These are phyloP conservation scores for Sarcodon aspratus DNA, from an alignment of 768 basidiomycete genomes.

Conservation along the genomic window DNA sequence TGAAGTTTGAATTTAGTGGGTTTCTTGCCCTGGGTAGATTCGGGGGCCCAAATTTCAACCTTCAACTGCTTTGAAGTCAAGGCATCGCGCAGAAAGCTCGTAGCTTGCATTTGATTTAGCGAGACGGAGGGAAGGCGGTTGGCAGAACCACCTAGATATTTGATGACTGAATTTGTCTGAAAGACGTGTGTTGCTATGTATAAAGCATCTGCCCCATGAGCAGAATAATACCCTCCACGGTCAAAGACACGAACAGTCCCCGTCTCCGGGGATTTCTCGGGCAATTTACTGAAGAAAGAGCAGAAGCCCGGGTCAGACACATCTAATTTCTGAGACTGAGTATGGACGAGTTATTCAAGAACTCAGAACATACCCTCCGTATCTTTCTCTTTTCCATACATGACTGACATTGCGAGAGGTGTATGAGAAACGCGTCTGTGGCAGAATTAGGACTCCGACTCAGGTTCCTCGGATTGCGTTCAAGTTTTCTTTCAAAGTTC, in stretches of 20 bases:
- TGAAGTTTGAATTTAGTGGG: slow-evolving; percentile 63
- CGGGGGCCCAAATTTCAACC: slow-evolving; percentile 83
- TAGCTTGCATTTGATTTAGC: slow-evolving; percentile 66
- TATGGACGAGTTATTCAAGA: background rate
- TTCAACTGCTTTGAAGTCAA: slow-evolving; percentile 83
- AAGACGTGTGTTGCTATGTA: slow-evolving; percentile 77
- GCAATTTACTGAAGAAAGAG: slow-evolving; percentile 51
- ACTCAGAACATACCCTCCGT: slow-evolving; percentile 16
- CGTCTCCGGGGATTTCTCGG: slow-evolving; percentile 53
- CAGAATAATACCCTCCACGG: slow-evolving; percentile 77
- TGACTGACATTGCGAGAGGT: slow-evolving; percentile 31
- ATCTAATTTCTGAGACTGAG: background rate
- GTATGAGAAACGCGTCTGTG: background rate
- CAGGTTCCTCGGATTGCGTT: background rate
- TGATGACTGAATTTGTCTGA: slow-evolving; percentile 86
- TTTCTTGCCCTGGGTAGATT: slow-evolving; percentile 65
- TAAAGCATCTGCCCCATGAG: slow-evolving; percentile 81
- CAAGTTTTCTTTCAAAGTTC: slow-evolving; percentile 9
- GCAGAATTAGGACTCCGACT: background rate
- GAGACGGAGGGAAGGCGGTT: slow-evolving; percentile 67
- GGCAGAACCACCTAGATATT: slow-evolving; percentile 68
- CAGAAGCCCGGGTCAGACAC: slow-evolving; percentile 44
- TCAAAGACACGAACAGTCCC: slow-evolving; percentile 87
- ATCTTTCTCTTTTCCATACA: slow-evolving; percentile 60
- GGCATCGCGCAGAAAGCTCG: slow-evolving; percentile 77